Evolutionary conservation across 2,329 filamentous ascomycete species (phyloP).

Genomic region (Raffaelea ambrosiae): DNA sequence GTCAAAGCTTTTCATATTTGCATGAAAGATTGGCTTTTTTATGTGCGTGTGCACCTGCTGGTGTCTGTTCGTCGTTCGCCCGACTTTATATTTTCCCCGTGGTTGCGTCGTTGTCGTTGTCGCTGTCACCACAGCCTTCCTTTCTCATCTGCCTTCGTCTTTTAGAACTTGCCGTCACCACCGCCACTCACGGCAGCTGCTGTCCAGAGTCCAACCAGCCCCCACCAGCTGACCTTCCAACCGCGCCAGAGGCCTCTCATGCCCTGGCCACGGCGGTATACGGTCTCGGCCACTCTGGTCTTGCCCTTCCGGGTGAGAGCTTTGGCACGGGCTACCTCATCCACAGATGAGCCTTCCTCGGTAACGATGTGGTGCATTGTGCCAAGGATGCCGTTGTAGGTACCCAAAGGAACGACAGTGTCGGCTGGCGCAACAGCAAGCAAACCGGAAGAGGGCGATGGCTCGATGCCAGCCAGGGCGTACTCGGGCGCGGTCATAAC

Average conservation of each 20-base stretch:
- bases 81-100: no score
- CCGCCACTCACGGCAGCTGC: slow-evolving; percentile 55
- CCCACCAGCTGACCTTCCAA: slow-evolving; percentile 74
- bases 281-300: slow-evolving; percentile 28
- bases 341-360: slow-evolving; percentile 63
- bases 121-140: neutral
- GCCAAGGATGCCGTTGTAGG: slow-evolving; percentile 78
- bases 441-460: slow-evolving; percentile 5
- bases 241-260: slow-evolving; percentile 61
- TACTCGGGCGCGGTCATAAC: slow-evolving; percentile 52
- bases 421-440: slow-evolving; percentile 35
- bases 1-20: no score
- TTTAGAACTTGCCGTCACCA: slow-evolving; percentile 52
- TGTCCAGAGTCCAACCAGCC: slow-evolving; percentile 65
- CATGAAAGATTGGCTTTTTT: no score
- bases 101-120: no score
- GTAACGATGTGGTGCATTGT: slow-evolving; percentile 83
- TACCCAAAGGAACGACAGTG: slow-evolving; percentile 71
- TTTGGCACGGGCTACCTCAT: slow-evolving; percentile 18
- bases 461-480: slow-evolving; percentile 35
- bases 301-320: slow-evolving; percentile 20
- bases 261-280: slow-evolving; percentile 56
- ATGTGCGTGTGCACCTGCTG: no score
- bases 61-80: no score
- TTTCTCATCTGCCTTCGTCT: neutral